Evolutionary conservation across 768 basidiomycete species (phyloP), one percentile per base, ranked within the genome.

Genomic region (Boletus vinaceobasis): DNA sequence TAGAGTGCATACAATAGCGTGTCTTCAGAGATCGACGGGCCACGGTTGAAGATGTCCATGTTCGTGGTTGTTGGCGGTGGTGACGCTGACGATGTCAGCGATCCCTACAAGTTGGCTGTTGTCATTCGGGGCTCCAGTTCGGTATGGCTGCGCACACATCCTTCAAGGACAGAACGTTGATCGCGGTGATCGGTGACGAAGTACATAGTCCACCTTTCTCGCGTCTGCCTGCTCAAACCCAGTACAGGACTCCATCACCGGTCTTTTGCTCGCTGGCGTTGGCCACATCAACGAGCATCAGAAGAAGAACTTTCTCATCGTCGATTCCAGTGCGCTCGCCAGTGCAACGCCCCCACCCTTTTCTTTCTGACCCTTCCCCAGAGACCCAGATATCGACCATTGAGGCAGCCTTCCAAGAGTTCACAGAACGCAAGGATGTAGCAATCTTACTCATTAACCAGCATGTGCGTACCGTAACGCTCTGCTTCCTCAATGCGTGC

Each of bases 391-490:
- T 91, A 43, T 87, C 91, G 4, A 82, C 84, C 5, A 95, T 99
- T 61, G 97, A 99, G 71, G 80, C 85, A 26, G 83, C 91, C 7
- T 99, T 99, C 71, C 85, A 93, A 66, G 94, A 97, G 56, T 98
- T 90, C 73, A 98, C 94, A 2, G 85, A 93, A 70, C 85, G 97
- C 55, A 88, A 87, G 67, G 97, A 99, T 66, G 87, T 98, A 50
- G 97, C 95, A 42, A 98, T 99, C 61, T 75, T 99, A 14, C 79
- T 99, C 63, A 98, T 99, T 66, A 99, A 98, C 78, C 97, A 99
- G 72, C 94, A 99, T 79, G 96, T 94, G 59, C 63, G 89, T 74
- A 23, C 37, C 43, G 17, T 31, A 36, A 45, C 35, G 46, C 55
- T 39, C 37, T 49, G 13, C 29, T 47, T 38, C 38, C 29, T 50